These are phyloP conservation scores for Plectosphaerella sp. DNA, from an alignment of 2,329 filamentous ascomycete species.

Conservation along the genomic window DNA sequence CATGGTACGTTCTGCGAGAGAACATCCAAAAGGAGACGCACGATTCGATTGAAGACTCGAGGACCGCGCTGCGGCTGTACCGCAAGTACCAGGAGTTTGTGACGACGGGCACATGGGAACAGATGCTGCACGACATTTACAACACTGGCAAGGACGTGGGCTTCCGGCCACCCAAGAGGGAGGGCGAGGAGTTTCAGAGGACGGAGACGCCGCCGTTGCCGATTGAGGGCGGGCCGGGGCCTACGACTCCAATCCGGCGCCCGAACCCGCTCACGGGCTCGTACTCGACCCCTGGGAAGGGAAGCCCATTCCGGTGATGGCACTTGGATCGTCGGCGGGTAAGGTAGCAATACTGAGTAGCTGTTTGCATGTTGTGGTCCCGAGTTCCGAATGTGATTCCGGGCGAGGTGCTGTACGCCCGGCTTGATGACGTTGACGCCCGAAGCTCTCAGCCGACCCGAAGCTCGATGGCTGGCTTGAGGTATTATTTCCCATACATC, in stretches of 20 bases:
- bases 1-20: slow-evolving; percentile 86
- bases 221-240: slow-evolving; percentile 27
- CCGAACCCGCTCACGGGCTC: slow-evolving; percentile 33
- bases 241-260: slow-evolving; percentile 43
- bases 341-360: too few relatives aligned
- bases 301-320: slow-evolving; percentile 21
- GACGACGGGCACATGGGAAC: slow-evolving; percentile 77
- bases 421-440: too few relatives aligned
- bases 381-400: too few relatives aligned
- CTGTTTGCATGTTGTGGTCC: too few relatives aligned
- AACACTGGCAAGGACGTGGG: slow-evolving; percentile 41
- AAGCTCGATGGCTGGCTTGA: too few relatives aligned
- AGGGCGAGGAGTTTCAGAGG: slow-evolving; percentile 37
- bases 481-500: too few relatives aligned
- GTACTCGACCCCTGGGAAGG: slow-evolving; percentile 43
- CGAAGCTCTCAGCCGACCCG: too few relatives aligned
- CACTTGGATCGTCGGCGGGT: too few relatives aligned
- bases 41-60: slow-evolving; percentile 92
- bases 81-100: slow-evolving; percentile 86
- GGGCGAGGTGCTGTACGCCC: too few relatives aligned
- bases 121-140: slow-evolving; percentile 86
- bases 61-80: slow-evolving; percentile 83
- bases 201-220: slow-evolving; percentile 51
- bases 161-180: slow-evolving; percentile 46
- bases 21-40: slow-evolving; percentile 91